Evolutionary conservation across 495 filamentous ascomycete genomes (phyloP), one percentile per base, ranked within the genome.

Genomic region (Penicillium pulvis): DNA sequence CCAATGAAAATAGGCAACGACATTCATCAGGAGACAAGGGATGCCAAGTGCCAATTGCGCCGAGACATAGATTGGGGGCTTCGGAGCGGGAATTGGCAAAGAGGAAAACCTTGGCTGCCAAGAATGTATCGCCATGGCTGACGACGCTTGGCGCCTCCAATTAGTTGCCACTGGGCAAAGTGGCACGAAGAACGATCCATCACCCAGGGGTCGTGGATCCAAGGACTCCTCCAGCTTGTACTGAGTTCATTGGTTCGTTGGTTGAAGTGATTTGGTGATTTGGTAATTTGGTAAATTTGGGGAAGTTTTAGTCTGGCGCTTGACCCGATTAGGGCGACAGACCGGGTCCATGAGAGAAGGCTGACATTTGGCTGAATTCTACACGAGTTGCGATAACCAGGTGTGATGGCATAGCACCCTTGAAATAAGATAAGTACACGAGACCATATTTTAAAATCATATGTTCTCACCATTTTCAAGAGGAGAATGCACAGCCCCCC

Each of bases 51-150:
- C 28, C 39, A 57, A 35, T 50, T 43, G 48, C n/a, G 36, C 55
- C 58, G 49, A 59, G 58, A 55, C 24, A 46, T n/a, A 55, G 51
- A 55, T 64, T 62, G 65, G 58, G 36, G 52, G 39, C 35, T 41
- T 62, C 67, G 64, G 67, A 68, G 67, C 67, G 67, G 66, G 65
- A 69, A 57, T 67, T 66, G 65, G 65, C 65, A 65, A 62, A 62
- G 61, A 67, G 67, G 65, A 62, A 67, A 63, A 48, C 60, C 67
- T 70, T 70, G 67, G 67, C 67, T 70, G 67, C 67, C 64, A 69
- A 69, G 67, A 67, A 43, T 43, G 53, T 36, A 60, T 56, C n/a
- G 61, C 61, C 61, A 61, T 56, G 51, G 58, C 56, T 59, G 23
- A 52, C 39, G 48, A 52, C 44, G 33, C 67, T 67, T 67, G 67